Evolutionary conservation across 1,284 basidiomycete species (phyloP).

Genomic region (Rhodotorula sp.): DNA sequence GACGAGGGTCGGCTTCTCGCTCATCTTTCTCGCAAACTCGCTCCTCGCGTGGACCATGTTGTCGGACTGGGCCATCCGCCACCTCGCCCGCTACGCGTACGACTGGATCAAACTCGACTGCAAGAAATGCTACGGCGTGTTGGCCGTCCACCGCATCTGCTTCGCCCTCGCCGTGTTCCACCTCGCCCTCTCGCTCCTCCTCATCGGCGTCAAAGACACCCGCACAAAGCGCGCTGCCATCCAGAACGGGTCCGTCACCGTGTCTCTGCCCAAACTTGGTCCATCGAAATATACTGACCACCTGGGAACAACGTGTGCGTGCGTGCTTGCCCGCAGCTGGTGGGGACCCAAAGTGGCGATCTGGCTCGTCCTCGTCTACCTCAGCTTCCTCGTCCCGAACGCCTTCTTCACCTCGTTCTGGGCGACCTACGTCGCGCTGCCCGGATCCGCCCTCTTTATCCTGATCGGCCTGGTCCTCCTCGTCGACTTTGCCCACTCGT

Average conservation of each 20-base stretch:
- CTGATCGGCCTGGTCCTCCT: constrained; percentile 90
- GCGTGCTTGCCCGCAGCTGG: constrained; percentile 62
- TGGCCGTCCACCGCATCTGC: constrained; percentile 97
- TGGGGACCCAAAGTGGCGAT: constrained; percentile 95
- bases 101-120: constrained; percentile 99
- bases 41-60: constrained; percentile 95
- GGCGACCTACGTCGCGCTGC: constrained; percentile 77
- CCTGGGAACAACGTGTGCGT: constrained; percentile 42
- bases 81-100: constrained; percentile 87
- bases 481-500: constrained; percentile 97
- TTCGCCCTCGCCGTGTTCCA: constrained; percentile 92
- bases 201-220: constrained; percentile 86
- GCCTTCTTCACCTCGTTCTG: constrained; percentile 88
- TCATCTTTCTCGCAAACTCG: constrained; percentile 95
- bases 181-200: constrained; percentile 68
- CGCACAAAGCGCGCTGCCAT: constrained; percentile 86
- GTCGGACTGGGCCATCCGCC: constrained; percentile 79
- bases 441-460: constrained; percentile 92
- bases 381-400: constrained; percentile 90
- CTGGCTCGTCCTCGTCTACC: constrained; percentile 71
- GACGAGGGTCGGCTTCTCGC: constrained; percentile 91
- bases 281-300: no score
- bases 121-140: constrained; percentile 89
- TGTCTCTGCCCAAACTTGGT: no score
- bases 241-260: constrained; percentile 99